phyloP scores from a whole-genome alignment of 495 filamentous ascomycete genomes.

The Filosporella fistucella region DNA sequence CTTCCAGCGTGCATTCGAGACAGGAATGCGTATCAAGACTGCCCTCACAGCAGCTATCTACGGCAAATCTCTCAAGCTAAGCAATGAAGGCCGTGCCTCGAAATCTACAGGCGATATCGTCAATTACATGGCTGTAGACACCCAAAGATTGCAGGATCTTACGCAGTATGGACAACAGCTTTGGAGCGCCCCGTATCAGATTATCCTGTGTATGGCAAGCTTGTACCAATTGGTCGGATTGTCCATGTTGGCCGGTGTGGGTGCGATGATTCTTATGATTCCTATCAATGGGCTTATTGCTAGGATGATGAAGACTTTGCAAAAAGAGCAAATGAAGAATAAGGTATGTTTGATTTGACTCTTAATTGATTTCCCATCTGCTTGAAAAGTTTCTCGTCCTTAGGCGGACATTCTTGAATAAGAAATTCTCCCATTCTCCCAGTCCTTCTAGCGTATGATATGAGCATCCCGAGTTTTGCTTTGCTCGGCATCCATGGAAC shows the following conservation, averaged over 20 bases:
- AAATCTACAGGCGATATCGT: conserved; percentile 98
- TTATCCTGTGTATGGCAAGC: conserved; percentile 88
- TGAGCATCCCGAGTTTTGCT: too few species aligned
- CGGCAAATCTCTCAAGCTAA: conserved; percentile 80
- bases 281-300: conserved; percentile 94
- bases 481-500: too few species aligned
- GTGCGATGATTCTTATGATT: conserved; percentile 95
- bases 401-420: too few species aligned
- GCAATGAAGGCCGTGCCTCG: conserved; percentile 83
- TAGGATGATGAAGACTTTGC: conserved; percentile 85
- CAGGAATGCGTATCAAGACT: conserved; percentile 94
- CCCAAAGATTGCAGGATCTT: conserved; percentile 89
- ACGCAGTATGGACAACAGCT: conserved; percentile 93
- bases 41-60: conserved; percentile 88
- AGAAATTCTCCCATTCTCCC: too few species aligned
- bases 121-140: conserved; percentile 98
- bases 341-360: too few species aligned
- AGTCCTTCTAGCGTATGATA: too few species aligned
- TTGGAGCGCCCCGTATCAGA: conserved; percentile 97
- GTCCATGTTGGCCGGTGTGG: conserved; percentile 96
- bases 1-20: conserved; percentile 91
- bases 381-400: too few species aligned
- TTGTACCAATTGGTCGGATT: conserved; percentile 89
- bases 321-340: conserved; percentile 98
- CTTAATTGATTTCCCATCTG: too few species aligned